These are phyloP conservation scores for Udeniomyces megalosporus DNA, from an alignment of 768 basidiomycete genomes.

Conservation along the genomic window DNA sequence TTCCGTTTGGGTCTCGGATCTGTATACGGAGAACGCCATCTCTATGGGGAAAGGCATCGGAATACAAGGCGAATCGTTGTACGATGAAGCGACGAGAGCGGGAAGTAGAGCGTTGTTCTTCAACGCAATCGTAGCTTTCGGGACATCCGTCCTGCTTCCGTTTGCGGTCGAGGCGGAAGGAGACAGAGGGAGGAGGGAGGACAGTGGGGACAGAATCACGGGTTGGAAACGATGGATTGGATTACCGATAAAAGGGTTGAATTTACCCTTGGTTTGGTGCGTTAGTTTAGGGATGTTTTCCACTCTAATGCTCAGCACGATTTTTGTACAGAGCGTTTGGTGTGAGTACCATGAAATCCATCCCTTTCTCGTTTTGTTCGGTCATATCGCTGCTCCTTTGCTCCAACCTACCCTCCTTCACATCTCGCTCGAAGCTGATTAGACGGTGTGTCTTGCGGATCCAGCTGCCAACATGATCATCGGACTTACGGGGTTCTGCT, in stretches of 20 bases:
- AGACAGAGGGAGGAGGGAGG: slow-evolving; percentile 6
- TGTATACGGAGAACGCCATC: slow-evolving; percentile 40
- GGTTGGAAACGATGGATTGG: slow-evolving; percentile 13
- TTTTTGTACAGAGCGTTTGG: slow-evolving; percentile 39
- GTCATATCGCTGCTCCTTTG: too few relatives aligned
- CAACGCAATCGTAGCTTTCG: slow-evolving; percentile 52
- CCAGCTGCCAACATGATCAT: slow-evolving; percentile 59
- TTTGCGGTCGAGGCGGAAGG: slow-evolving; percentile 33
- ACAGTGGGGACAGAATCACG: slow-evolving; percentile 11
- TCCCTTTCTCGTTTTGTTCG: too few relatives aligned
- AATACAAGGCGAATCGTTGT: slow-evolving; percentile 32
- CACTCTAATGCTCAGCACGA: slow-evolving; percentile 60
- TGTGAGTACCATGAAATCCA: too few relatives aligned
- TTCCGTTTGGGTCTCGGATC: slow-evolving; percentile 70
- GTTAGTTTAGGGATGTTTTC: slow-evolving; percentile 42
- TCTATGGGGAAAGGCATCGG: not conserved
- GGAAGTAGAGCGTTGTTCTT: slow-evolving; percentile 72
- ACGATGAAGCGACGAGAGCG: slow-evolving; percentile 59
- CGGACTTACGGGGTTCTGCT: slow-evolving; percentile 69
- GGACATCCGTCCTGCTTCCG: slow-evolving; percentile 54
- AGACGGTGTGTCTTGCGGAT: too few relatives aligned
- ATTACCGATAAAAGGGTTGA: not conserved
- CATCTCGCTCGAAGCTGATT: too few relatives aligned
- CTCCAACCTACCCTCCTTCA: too few relatives aligned
- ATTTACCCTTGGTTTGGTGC: slow-evolving; percentile 1